Base-by-base conservation (phyloP, 495 filamentous ascomycete genomes). In the Penicillium longicatenatum region DNA sequence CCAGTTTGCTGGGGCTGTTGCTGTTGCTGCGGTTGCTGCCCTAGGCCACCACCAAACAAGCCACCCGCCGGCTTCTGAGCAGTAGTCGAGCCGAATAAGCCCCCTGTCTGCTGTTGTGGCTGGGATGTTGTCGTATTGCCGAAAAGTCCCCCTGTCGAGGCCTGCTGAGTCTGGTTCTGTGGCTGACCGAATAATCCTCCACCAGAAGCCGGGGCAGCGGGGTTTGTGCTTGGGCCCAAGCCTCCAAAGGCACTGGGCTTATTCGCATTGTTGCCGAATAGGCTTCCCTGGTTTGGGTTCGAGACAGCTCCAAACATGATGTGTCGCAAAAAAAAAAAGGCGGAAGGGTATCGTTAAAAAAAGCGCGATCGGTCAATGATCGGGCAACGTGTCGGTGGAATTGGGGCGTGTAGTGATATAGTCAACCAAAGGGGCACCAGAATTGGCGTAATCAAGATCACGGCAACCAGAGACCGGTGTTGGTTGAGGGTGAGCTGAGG, bases 211-310 rank as follows among this genome's bases (percentile, higher is more conserved):
- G 63, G 65, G 37, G 56, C 57, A 47, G 60, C 49, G 10, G 65
- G 52, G 31, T 55, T 65, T 37, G 67, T 52, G 21, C 51, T 62
- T 22, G 58, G 56, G 41, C 69, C 59, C 37, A 63, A 48, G 2
- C 59, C 55, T 44, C 72, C 75, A 60, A 79, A 79, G 26, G 69
- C 58, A 55, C 63, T 77, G 30, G 68, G 60, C 57, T 75, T 78
- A 55, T 62, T 70, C 7, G 69, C 68, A 3, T 65, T 58, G 46
- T 61, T 72, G 8, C 68, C 71, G 53, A 76, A 75, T 8, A 68
- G 54, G 24, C 60, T 66, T 0, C 54, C 65, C 64, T 61, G 11
- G 69, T 51, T 11, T 35, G 67, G 29, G 70, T 65, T 49, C 71
- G 70, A 12, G 56, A 57, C 57, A 8, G 45, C 45, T 26, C 79